Conservation (phyloP, 2,329 filamentous ascomycete species). For the Corinectria fuckeliana region DNA sequence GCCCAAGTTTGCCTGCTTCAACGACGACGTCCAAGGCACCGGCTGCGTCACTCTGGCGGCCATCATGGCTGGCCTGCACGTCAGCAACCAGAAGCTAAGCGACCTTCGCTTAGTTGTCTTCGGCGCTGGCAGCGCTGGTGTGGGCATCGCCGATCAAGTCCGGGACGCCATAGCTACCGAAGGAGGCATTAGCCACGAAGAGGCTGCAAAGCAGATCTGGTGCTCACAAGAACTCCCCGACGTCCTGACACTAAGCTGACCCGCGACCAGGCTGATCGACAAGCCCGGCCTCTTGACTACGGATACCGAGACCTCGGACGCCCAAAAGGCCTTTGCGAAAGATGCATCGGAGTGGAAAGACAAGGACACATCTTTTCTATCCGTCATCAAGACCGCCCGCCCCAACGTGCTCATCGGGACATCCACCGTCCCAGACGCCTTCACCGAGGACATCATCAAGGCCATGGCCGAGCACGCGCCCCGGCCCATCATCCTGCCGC, state of each 20-base stretch:
- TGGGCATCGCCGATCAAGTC: slow-evolving; percentile 86
- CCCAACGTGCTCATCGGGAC: slow-evolving; percentile 87
- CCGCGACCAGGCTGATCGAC: slow-evolving; percentile 72
- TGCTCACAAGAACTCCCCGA: slow-evolving; percentile 41
- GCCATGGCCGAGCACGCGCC: slow-evolving; percentile 79
- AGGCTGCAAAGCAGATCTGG: slow-evolving; percentile 83
- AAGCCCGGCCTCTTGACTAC: slow-evolving; percentile 78
- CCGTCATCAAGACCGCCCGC: slow-evolving; percentile 72
- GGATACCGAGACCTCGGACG: slow-evolving; percentile 66
- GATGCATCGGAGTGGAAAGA: slow-evolving; percentile 68
- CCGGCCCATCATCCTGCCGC: slow-evolving; percentile 78
- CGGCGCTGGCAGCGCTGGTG: slow-evolving; percentile 81
- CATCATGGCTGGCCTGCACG: slow-evolving; percentile 76
- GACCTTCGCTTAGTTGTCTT: slow-evolving; percentile 79
- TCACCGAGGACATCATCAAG: slow-evolving; percentile 74
- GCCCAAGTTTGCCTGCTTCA: slow-evolving; percentile 80
- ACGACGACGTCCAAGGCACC: slow-evolving; percentile 89
- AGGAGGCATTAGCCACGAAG: slow-evolving; percentile 69
- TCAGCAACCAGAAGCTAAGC: slow-evolving; percentile 68
- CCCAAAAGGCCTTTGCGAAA: slow-evolving; percentile 72
- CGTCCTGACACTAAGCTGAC: not conserved
- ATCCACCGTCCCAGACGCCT: slow-evolving; percentile 77
- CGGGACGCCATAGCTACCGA: slow-evolving; percentile 78
- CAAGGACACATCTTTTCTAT: slow-evolving; percentile 64
- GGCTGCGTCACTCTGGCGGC: slow-evolving; percentile 87